These are phyloP conservation scores for Thyridium curvatum DNA, from an alignment of 2,329 filamentous ascomycete genomes.

Conservation along the genomic window DNA sequence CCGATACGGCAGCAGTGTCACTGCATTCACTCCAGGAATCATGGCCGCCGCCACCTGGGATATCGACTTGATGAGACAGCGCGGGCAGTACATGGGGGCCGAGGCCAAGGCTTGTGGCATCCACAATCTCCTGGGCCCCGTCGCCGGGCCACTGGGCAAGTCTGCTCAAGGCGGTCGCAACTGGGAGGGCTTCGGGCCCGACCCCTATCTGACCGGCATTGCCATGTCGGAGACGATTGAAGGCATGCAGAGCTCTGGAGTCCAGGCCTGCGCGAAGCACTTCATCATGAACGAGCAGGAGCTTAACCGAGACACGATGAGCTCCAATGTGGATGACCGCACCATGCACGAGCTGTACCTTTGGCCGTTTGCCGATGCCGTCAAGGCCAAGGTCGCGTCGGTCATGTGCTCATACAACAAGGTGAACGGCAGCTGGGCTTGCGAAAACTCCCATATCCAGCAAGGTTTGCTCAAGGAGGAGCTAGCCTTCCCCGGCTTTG, in stretches of 20 bases:
- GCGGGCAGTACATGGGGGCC: slow-evolving; percentile 61
- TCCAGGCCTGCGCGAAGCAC: slow-evolving; percentile 51
- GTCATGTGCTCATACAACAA: slow-evolving; percentile 73
- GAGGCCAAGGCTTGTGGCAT: slow-evolving; percentile 67
- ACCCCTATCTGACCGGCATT: slow-evolving; percentile 66
- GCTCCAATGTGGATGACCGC: slow-evolving; percentile 55
- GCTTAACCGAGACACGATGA: slow-evolving; percentile 45
- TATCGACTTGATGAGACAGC: slow-evolving; percentile 62
- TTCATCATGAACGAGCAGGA: slow-evolving; percentile 68
- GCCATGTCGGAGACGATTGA: slow-evolving; percentile 55
- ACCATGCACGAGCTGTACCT: slow-evolving; percentile 62
- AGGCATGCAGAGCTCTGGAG: slow-evolving; percentile 45
- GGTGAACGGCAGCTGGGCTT: slow-evolving; percentile 62
- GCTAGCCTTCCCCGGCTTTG: slow-evolving; percentile 64
- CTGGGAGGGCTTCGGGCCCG: slow-evolving; percentile 78
- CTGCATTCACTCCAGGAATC: slow-evolving; percentile 74
- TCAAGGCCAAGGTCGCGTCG: slow-evolving; percentile 57
- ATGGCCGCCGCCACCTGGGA: slow-evolving; percentile 79
- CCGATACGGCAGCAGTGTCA: slow-evolving; percentile 63
- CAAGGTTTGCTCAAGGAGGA: slow-evolving; percentile 62
- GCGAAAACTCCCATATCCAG: slow-evolving; percentile 54
- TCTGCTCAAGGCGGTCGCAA: slow-evolving; percentile 68
- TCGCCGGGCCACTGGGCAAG: slow-evolving; percentile 69
- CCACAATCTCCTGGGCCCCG: slow-evolving; percentile 69
- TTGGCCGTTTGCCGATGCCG: slow-evolving; percentile 64